Percentiles rank a stretch among this genome's conserved stretches.
Evolutionary conservation across 2,329 filamentous ascomycete species (phyloP).

Genomic region (Pseudogymnoascus sp.): DNA sequence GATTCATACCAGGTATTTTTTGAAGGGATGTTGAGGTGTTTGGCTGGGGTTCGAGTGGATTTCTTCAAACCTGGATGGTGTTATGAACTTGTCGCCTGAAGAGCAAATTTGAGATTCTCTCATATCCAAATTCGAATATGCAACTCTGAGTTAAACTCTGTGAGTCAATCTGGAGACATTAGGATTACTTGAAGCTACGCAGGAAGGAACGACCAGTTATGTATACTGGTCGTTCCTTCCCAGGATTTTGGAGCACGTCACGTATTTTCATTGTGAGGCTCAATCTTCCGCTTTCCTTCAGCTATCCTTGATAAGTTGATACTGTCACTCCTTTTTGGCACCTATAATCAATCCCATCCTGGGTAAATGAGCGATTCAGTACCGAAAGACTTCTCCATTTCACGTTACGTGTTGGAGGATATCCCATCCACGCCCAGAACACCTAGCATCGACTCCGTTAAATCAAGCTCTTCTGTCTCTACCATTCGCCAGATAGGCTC

Average conservation of each 20-base stretch:
- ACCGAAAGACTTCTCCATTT: not conserved
- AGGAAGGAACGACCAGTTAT: not conserved
- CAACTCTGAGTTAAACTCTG: not conserved
- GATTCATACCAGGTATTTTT: conserved; percentile 41
- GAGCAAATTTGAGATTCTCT: too few relatives aligned
- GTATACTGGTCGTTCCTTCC: not conserved
- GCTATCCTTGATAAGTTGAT: not conserved
- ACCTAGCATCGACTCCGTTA: not conserved
- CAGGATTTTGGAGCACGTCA: not conserved
- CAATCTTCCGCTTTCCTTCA: not conserved
- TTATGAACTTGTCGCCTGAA: too few relatives aligned
- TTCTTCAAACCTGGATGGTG: not conserved
- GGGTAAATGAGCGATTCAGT: not conserved
- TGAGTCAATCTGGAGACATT: not conserved
- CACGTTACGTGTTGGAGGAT: not conserved
- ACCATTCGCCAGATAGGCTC: not conserved
- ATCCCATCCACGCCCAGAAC: not conserved
- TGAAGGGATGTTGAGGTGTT: conserved; percentile 16
- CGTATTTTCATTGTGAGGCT: not conserved
- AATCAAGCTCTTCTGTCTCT: not conserved
- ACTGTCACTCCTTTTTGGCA: not conserved
- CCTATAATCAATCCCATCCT: not conserved
- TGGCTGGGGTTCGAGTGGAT: not conserved
- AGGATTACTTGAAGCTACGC: not conserved
- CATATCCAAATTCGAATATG: not conserved